phyloP scores from a whole-genome alignment of 2,329 filamentous ascomycete genomes.

The Tolypocladium pustulatum region DNA sequence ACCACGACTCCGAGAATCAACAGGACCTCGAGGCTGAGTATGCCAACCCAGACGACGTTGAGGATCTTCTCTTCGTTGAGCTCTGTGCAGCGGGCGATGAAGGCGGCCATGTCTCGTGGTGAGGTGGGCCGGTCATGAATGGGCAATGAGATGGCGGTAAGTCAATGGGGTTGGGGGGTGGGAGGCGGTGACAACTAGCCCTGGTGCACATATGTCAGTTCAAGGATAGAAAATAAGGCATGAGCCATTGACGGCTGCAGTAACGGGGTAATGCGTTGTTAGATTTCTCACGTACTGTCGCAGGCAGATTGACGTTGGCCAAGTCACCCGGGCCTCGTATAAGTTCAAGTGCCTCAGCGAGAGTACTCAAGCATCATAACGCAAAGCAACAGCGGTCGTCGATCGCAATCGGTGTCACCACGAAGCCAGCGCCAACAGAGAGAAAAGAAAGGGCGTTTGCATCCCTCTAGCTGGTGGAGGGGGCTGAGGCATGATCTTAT shows the following conservation, averaged over 20 bases:
- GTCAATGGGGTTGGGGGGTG: neutral
- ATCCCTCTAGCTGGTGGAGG: neutral
- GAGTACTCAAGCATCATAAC: neutral
- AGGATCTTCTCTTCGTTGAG: conserved; percentile 27
- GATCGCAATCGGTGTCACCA: neutral
- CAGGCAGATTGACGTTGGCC: neutral
- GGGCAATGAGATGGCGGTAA: neutral
- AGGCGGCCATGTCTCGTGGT: conserved; percentile 10
- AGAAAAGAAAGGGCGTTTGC: neutral
- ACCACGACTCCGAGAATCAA: conserved; percentile 30
- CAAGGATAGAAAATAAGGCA: neutral
- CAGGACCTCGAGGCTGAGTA: conserved; percentile 33
- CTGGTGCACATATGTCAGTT: neutral
- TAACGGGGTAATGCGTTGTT: neutral
- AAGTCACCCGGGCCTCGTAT: neutral
- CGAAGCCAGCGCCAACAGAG: neutral
- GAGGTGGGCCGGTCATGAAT: neutral
- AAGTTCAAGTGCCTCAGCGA: neutral
- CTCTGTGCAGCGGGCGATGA: conserved; percentile 16
- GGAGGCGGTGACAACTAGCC: neutral
- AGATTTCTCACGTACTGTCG: neutral
- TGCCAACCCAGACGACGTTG: conserved; percentile 35
- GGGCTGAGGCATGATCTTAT: neutral
- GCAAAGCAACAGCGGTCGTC: neutral
- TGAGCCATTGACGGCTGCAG: neutral